Conservation (phyloP, 2,329 filamentous ascomycete species). For the Mycosphaerelloides madeirae region DNA sequence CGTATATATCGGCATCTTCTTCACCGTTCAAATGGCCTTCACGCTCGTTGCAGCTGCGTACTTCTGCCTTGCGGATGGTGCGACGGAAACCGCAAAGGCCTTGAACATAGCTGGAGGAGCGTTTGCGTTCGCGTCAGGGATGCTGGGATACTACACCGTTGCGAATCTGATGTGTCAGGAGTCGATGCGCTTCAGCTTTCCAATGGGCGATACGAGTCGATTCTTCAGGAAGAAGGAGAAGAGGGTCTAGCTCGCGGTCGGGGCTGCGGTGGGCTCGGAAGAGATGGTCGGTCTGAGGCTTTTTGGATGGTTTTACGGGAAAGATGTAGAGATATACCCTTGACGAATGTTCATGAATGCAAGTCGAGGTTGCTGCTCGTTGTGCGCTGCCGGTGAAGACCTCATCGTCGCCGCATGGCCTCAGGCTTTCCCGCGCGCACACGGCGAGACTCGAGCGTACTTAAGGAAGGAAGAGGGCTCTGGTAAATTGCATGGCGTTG, state of each 20-base stretch:
- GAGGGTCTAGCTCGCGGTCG: not conserved
- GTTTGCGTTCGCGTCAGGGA: constrained; percentile 44
- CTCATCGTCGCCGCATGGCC: too few species aligned
- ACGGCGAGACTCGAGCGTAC: too few species aligned
- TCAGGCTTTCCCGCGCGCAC: too few species aligned
- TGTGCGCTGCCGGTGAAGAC: too few species aligned
- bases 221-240: constrained; percentile 35
- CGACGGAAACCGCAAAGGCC: constrained; percentile 30
- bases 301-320: not conserved
- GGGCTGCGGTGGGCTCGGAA: not conserved
- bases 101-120: constrained; percentile 44
- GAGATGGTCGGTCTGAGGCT: not conserved
- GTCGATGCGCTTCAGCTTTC: constrained; percentile 35
- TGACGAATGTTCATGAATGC: too few species aligned
- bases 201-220: constrained; percentile 41
- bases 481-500: too few species aligned
- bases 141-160: constrained; percentile 46
- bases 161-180: constrained; percentile 42
- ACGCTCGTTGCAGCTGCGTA: constrained; percentile 42
- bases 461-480: too few species aligned
- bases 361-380: too few species aligned
- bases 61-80: constrained; percentile 44
- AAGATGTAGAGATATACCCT: too few species aligned
- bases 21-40: constrained; percentile 45
- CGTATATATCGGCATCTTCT: constrained; percentile 47